Evolutionary conservation across 352 stramenopile genomes (phyloP).

Genomic region (Pythium dissimile): DNA sequence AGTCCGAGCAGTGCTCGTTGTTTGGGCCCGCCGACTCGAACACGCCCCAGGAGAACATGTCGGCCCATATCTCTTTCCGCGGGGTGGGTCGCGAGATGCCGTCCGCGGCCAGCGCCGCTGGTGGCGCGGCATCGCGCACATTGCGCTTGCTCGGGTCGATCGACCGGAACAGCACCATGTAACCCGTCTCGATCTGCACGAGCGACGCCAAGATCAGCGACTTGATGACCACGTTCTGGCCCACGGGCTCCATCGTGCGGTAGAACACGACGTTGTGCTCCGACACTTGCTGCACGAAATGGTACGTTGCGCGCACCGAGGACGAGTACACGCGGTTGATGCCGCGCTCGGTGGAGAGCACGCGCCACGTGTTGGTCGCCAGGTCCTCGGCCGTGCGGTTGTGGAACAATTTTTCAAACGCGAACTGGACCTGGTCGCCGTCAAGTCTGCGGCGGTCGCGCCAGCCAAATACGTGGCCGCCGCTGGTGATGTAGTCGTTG

Average conservation of each 20-base stretch:
- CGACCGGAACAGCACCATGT: constrained; percentile 60
- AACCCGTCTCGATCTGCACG: constrained; percentile 50
- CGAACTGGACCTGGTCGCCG: constrained; percentile 53
- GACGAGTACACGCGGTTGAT: constrained; percentile 64
- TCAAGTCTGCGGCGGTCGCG: constrained; percentile 47
- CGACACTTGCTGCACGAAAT: constrained; percentile 51
- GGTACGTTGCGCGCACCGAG: constrained; percentile 44
- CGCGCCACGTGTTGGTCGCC: constrained; percentile 46
- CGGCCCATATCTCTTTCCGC: constrained; percentile 35
- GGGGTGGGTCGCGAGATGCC: neutral
- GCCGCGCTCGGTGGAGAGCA: constrained; percentile 49
- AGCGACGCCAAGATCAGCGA: constrained; percentile 51
- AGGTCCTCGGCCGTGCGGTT: constrained; percentile 33
- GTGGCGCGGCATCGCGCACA: constrained; percentile 2
- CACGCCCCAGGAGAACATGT: constrained; percentile 67
- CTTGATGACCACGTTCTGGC: constrained; percentile 42
- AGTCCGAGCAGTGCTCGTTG: constrained; percentile 49
- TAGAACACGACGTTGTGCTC: constrained; percentile 62
- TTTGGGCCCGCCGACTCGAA: constrained; percentile 39
- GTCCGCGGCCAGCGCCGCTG: constrained; percentile 3
- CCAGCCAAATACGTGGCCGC: constrained; percentile 62
- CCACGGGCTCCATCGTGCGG: constrained; percentile 50
- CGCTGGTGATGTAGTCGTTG: constrained; percentile 40
- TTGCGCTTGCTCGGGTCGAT: constrained; percentile 38
- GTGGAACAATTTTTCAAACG: constrained; percentile 60